Conservation (phyloP, 1,139 yeast species). For the Groenewaldozyma sp. region DNA sequence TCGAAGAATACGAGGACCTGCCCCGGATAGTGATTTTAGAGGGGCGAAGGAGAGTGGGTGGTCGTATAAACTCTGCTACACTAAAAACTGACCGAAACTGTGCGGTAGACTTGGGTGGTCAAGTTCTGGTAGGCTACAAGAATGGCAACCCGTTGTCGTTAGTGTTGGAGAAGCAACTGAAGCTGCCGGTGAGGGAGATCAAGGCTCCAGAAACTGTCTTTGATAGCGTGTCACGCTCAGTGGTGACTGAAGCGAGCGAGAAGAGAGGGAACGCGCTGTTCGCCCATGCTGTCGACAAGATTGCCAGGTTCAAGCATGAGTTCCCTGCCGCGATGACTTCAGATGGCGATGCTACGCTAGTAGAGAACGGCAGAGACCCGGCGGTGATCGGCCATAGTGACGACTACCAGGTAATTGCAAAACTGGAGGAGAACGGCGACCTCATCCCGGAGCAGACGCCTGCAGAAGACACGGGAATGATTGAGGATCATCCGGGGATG, state of each 20-base stretch:
- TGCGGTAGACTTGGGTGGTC: constrained; percentile 36
- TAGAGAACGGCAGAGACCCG: constrained; percentile 32
- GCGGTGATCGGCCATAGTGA: constrained; percentile 18
- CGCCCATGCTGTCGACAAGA: constrained; percentile 30
- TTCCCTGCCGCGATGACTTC: constrained; percentile 29
- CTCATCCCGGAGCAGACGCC: constrained; percentile 19
- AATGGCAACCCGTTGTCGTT: constrained; percentile 36
- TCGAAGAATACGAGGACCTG: constrained; percentile 31
- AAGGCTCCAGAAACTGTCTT: constrained; percentile 27
- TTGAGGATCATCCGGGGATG: constrained; percentile 17
- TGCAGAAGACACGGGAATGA: constrained; percentile 25
- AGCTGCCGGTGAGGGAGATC: constrained; percentile 31
- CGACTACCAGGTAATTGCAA: constrained; percentile 27
- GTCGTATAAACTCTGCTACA: constrained; percentile 34
- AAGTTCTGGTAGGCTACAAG: constrained; percentile 34
- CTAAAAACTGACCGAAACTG: constrained; percentile 21
- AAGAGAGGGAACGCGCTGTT: constrained; percentile 30
- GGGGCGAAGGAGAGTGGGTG: constrained; percentile 36
- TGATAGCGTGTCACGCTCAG: constrained; percentile 27
- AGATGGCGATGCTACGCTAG: constrained; percentile 31
- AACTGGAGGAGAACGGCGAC: constrained; percentile 28
- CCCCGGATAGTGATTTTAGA: constrained; percentile 35
- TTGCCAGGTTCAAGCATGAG: constrained; percentile 29
- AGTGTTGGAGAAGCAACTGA: constrained; percentile 33
- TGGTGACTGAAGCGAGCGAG: constrained; percentile 24